Percentiles rank a stretch among this genome's conserved stretches.
Evolutionary conservation across 306 rosid genomes (phyloP).

Genomic region (Glycine soja): DNA sequence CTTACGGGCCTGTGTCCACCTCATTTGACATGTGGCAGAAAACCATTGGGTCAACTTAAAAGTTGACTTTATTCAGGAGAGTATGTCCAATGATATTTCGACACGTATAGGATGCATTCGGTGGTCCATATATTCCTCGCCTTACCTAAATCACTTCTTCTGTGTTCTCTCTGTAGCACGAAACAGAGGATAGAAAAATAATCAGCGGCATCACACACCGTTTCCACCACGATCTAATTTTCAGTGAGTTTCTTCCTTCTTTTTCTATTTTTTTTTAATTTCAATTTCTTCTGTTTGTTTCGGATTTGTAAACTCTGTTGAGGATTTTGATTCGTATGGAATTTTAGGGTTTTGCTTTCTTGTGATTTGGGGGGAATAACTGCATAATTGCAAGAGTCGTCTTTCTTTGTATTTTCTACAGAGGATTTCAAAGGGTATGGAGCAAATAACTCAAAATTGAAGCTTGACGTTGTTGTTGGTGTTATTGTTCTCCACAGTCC

Average conservation of each 20-base stretch:
- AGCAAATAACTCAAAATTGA: slow-evolving; percentile 33
- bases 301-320: slow-evolving; percentile 12
- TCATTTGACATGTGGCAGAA: slow-evolving; percentile 52
- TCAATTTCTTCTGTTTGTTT: not conserved
- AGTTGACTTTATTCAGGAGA: slow-evolving; percentile 58
- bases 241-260: slow-evolving; percentile 55
- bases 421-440: slow-evolving; percentile 30
- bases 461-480: slow-evolving; percentile 7
- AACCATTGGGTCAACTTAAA: not conserved
- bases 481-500: not conserved
- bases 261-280: not conserved
- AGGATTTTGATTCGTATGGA: slow-evolving; percentile 35
- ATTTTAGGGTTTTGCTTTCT: slow-evolving; percentile 50
- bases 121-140: slow-evolving; percentile 60
- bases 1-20: slow-evolving; percentile 45
- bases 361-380: slow-evolving; percentile 25
- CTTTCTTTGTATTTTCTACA: slow-evolving; percentile 18
- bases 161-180: slow-evolving; percentile 42
- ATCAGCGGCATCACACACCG: slow-evolving; percentile 29
- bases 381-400: not conserved
- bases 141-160: slow-evolving; percentile 61
- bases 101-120: slow-evolving; percentile 50
- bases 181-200: slow-evolving; percentile 27
- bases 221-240: slow-evolving; percentile 53
- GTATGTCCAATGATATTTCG: not conserved